These are phyloP conservation scores for Calonectria naviculata DNA, from an alignment of 2,329 filamentous ascomycete species.

Conservation along the genomic window DNA sequence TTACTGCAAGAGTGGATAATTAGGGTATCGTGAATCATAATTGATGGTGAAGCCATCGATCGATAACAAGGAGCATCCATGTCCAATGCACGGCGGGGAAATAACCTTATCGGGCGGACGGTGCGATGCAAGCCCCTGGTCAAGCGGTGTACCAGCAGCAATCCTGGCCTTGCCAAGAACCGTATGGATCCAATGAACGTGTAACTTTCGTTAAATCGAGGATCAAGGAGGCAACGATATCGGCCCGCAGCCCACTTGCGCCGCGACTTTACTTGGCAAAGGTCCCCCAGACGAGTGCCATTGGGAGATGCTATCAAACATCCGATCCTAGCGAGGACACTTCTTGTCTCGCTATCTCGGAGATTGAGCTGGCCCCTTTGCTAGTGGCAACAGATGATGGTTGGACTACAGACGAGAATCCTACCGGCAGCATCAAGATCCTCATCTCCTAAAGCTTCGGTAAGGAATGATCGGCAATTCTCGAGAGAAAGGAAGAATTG, in stretches of 20 bases:
- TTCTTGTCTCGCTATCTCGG: not conserved
- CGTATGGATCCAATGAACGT: not conserved
- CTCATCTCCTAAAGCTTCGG: not conserved
- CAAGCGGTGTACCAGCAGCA: not conserved
- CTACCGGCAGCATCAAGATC: not conserved
- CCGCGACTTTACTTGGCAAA: not conserved
- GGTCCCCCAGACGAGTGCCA: too few species aligned
- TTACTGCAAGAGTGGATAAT: not conserved
- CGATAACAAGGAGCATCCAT: not conserved
- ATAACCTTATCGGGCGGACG: not conserved
- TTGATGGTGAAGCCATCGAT: not conserved
- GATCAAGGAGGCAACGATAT: not conserved
- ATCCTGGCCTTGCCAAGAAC: not conserved
- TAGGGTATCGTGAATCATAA: not conserved
- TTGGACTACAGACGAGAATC: not conserved
- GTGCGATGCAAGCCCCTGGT: not conserved
- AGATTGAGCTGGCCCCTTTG: not conserved
- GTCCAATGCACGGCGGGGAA: not conserved
- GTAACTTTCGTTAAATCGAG: not conserved
- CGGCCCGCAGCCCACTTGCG: not conserved
- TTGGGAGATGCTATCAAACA: not conserved
- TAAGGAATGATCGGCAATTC: not conserved
- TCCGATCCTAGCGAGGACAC: not conserved
- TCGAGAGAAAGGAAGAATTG: not conserved
- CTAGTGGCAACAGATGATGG: not conserved